These are phyloP conservation scores for Camelina sativa DNA, from an alignment of 345 rosid genomes.

Conservation along the genomic window DNA sequence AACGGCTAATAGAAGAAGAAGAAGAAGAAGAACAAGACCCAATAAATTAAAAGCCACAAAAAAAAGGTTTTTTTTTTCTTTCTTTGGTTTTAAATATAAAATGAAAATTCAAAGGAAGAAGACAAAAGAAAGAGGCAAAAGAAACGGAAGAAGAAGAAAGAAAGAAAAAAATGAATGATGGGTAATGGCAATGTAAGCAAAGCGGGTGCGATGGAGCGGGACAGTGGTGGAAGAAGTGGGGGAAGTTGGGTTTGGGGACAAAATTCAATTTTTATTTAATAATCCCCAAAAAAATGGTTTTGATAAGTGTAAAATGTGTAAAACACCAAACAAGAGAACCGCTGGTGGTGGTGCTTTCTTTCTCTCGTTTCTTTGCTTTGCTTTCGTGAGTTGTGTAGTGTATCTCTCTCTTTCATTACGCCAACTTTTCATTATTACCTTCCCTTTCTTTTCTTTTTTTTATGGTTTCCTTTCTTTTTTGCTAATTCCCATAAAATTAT, in stretches of 20 bases:
- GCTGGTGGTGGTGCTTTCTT: conserved; percentile 34
- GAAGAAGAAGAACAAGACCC: conserved; percentile 29
- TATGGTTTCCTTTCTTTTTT: conserved; percentile 16
- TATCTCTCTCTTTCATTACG: conserved; percentile 23
- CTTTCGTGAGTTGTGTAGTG: conserved; percentile 24
- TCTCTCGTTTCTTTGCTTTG: conserved; percentile 23
- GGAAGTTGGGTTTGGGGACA: conserved; percentile 18
- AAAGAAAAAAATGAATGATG: conserved; percentile 2
- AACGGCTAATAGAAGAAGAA: conserved; percentile 30
- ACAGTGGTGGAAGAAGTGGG: conserved; percentile 42
- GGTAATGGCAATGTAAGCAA: conserved; percentile 9
- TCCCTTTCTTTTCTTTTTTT: conserved; percentile 10
- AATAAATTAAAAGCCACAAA: conserved; percentile 34
- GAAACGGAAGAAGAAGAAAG: conserved; percentile 41
- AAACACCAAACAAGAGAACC: conserved; percentile 36
- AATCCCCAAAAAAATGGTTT: not conserved
- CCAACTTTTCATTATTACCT: conserved; percentile 35
- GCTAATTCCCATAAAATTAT: not conserved
- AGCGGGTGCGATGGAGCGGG: conserved; percentile 42
- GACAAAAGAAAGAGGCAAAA: conserved; percentile 36
- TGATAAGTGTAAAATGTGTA: conserved; percentile 31
- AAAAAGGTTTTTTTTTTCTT: not conserved
- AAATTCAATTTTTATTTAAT: too few species aligned
- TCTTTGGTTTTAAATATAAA: not conserved
- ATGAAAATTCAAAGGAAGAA: conserved; percentile 30